Conservation (phyloP, 345 rosid species). For the Jatropha curcas region DNA sequence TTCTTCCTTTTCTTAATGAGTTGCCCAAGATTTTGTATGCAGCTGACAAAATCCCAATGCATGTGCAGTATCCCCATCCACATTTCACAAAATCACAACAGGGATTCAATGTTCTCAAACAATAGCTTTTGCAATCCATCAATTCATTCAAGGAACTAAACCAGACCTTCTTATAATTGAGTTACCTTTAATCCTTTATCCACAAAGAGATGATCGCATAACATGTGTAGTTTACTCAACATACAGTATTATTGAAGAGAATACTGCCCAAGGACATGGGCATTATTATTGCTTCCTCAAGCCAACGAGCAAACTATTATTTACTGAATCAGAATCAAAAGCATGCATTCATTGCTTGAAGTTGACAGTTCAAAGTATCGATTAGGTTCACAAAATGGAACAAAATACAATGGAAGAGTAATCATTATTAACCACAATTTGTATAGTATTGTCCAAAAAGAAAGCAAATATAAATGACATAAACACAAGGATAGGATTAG, state of each 20-base stretch:
- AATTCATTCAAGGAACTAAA: conserved; percentile 1
- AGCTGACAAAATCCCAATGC: background rate
- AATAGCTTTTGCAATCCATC: background rate
- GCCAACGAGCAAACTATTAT: background rate
- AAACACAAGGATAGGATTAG: conserved; percentile 12
- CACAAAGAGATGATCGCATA: background rate
- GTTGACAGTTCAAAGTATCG: background rate
- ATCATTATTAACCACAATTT: background rate
- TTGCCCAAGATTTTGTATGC: background rate
- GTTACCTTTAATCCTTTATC: background rate
- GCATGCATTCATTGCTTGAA: background rate
- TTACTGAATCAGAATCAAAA: background rate
- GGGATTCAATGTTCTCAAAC: background rate
- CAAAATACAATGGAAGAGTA: background rate
- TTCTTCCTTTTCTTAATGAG: background rate
- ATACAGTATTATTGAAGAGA: background rate
- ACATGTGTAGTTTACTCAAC: background rate
- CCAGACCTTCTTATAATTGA: background rate
- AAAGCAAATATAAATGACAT: background rate
- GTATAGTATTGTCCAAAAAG: background rate
- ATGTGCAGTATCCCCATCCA: conserved; percentile 1
- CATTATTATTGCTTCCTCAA: background rate
- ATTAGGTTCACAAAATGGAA: background rate
- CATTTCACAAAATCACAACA: too few species aligned
- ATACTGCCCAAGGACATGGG: background rate